A percentile compares a stretch with the other conserved stretches of the same genome.
Evolutionary conservation across 2,329 filamentous ascomycete species (phyloP).

Genomic region (Septoria linicola): DNA sequence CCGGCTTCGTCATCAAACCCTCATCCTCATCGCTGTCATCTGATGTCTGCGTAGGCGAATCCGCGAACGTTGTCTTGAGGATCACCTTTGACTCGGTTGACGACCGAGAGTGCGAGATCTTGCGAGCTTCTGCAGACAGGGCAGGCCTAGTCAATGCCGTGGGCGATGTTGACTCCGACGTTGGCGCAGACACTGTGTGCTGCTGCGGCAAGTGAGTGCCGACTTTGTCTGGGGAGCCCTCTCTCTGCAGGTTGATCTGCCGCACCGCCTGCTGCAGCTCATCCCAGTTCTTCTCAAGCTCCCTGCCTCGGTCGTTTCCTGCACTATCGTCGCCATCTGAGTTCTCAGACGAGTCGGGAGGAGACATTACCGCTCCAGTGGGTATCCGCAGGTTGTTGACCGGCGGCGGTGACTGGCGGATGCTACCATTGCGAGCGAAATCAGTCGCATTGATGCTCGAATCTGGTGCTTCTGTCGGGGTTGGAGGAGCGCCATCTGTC

Average conservation of each 20-base stretch:
- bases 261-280: conserved; percentile 82
- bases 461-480: conserved; percentile 31
- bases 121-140: conserved; percentile 56
- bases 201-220: conserved; percentile 18
- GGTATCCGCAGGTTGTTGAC: conserved; percentile 75
- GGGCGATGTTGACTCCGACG: conserved; percentile 36
- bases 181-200: conserved; percentile 37
- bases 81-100: conserved; percentile 57
- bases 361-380: conserved; percentile 81
- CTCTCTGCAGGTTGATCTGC: conserved; percentile 67
- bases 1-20: conserved; percentile 60
- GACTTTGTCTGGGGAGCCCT: conserved; percentile 54
- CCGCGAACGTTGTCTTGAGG: conserved; percentile 44
- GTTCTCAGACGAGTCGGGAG: conserved; percentile 77
- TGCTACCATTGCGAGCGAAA: conserved; percentile 54
- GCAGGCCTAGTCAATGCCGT: conserved; percentile 33
- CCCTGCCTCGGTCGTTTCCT: conserved; percentile 36
- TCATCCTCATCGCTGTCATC: conserved; percentile 56
- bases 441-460: conserved; percentile 25
- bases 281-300: conserved; percentile 50
- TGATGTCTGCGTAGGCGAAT: conserved; percentile 46
- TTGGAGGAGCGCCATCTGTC: conserved; percentile 29
- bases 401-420: conserved; percentile 82
- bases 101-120: conserved; percentile 62
- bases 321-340: conserved; percentile 70